Evolutionary conservation across 176 grass and related monocot genomes (phyloP), one percentile per base, ranked within the genome.

Genomic region (Bothriochloa decipiens): DNA sequence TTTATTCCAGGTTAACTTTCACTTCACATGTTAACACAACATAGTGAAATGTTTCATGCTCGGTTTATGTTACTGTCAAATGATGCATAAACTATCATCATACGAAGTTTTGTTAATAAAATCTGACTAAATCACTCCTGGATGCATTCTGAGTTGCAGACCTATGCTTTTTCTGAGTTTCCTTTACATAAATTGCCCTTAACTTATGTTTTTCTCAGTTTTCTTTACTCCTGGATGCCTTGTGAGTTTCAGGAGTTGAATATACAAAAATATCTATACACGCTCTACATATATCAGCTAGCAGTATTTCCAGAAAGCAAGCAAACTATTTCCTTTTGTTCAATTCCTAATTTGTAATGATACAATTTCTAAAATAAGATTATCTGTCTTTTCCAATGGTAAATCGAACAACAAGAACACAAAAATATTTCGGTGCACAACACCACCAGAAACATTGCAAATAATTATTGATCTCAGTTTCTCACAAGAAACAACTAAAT

Each of bases 1-100:
- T 58, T 71, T 50, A 65, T 28, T 66, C 68, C 20, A 46, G 4
- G 57, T 80, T 66, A 28, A 74, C 29, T 81, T 67, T 23, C 63
- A 39, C 16, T 26, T 15, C 50, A 64, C 25, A 58, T 74, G 7
- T 25, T 29, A 68, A 65, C 49, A 58, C 32, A 86, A 69, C 7
- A 77, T 29, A 65, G 62, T n/a, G 10, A 66, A 18, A 69, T 12
- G 8, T 81, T 28, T 25, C 12, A 57, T 43, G 47, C 5, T 52
- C 36, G 50, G n/a, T 65, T 65, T 78, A 63, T 73, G 40, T 6
- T 74, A 7, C 5, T 22, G 1, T 18, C 4, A 4, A 73, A 72
- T 39, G 65, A 1, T 35, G 69, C 25, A 58, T 2, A 57, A 4
- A 22, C 68, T 68, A 60, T 12, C 61, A 20, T 47, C 3, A 39